Evolutionary conservation across 1,284 basidiomycete genomes (phyloP).

Genomic region (Marasmius oreades): DNA sequence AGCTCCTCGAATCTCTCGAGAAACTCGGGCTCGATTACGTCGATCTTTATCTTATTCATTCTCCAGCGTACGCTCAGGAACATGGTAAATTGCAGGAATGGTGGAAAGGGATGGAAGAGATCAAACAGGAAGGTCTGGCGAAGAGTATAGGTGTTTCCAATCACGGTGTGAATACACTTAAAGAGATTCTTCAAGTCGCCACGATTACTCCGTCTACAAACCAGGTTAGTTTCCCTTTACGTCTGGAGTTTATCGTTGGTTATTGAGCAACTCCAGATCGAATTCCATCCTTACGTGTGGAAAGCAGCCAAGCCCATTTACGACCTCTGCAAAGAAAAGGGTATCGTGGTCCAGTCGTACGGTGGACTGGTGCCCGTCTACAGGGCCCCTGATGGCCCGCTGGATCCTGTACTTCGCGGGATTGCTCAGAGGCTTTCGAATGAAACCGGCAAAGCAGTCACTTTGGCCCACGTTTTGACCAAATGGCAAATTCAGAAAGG

Average conservation of each 20-base stretch:
- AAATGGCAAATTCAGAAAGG: constrained; percentile 47
- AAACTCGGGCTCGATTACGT: constrained; percentile 69
- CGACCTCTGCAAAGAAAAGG: constrained; percentile 51
- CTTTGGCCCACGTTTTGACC: constrained; percentile 38
- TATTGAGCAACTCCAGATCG: constrained; percentile 47
- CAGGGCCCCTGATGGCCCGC: constrained; percentile 51
- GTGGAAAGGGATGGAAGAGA: constrained; percentile 73
- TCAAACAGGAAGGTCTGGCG: constrained; percentile 64
- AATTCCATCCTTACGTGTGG: constrained; percentile 79
- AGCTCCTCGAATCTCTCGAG: constrained; percentile 49
- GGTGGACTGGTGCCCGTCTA: constrained; percentile 61
- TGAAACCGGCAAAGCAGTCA: constrained; percentile 31
- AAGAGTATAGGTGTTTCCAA: constrained; percentile 86
- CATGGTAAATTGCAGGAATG: constrained; percentile 45
- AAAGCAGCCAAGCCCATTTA: constrained; percentile 53
- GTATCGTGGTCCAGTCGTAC: constrained; percentile 68
- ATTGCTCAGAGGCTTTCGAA: constrained; percentile 12
- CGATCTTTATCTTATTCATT: constrained; percentile 78
- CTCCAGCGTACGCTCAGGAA: constrained; percentile 39
- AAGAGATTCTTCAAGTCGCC: constrained; percentile 56
- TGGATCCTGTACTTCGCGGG: constrained; percentile 36
- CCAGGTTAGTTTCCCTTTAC: constrained; percentile 48
- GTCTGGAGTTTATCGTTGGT: constrained; percentile 11
- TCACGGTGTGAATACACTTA: constrained; percentile 65
- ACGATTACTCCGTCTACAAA: constrained; percentile 70